A percentile compares a stretch with the other conserved stretches of the same genome.
Conservation (phyloP, 2,329 filamentous ascomycete genomes). For the Alternaria brassicicola region DNA sequence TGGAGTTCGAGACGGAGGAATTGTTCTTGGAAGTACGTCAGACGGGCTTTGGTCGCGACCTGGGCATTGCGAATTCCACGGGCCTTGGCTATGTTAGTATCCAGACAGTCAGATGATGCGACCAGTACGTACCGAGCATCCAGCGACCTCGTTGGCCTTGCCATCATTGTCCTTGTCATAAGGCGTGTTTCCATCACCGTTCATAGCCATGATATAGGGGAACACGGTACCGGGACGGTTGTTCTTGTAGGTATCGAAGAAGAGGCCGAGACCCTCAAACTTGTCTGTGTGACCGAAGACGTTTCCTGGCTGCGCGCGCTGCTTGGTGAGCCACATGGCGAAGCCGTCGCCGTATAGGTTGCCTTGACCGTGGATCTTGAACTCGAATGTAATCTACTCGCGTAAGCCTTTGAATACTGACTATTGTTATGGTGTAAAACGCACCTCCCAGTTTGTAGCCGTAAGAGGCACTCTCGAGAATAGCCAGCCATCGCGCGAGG, state of each 20-base stretch:
- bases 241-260: constrained; percentile 99
- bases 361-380: constrained; percentile 87
- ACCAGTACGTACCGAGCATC: constrained; percentile 72
- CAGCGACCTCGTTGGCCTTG: constrained; percentile 89
- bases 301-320: constrained; percentile 77
- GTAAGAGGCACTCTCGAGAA: constrained; percentile 94
- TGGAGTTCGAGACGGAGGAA: constrained; percentile 87
- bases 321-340: constrained; percentile 97
- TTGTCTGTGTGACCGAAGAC: constrained; percentile 89
- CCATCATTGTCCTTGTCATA: constrained; percentile 97
- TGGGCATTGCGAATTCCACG: constrained; percentile 80
- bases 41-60: constrained; percentile 78
- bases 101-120: background rate
- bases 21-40: constrained; percentile 98
- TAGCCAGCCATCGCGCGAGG: constrained; percentile 89
- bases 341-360: constrained; percentile 95
- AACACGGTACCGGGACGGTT: constrained; percentile 94
- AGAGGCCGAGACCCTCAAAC: constrained; percentile 93
- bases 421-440: background rate
- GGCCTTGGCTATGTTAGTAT: constrained; percentile 57
- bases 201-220: constrained; percentile 98
- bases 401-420: constrained; percentile 28
- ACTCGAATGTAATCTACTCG: constrained; percentile 82
- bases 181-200: constrained; percentile 83
- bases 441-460: constrained; percentile 94